Percentiles rank a stretch among this genome's conserved stretches.
Conservation (phyloP, 495 filamentous ascomycete species). For the Cryomyces antarcticus region DNA sequence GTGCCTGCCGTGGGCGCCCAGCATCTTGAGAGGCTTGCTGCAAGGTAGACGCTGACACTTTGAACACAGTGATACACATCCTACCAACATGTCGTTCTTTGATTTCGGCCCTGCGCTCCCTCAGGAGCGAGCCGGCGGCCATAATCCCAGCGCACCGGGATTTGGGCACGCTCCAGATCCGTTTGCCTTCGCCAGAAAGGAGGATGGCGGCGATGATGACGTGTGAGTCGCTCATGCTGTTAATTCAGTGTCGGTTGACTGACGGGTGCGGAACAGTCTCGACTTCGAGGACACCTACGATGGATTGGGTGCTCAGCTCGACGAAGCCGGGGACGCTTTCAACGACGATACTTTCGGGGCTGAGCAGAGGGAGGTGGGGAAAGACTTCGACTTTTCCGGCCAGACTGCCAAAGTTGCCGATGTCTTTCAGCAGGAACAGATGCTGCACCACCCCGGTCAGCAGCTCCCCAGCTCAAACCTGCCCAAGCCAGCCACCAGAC, state of each 20-base stretch:
- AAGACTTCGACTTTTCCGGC: slow-evolving; percentile 95
- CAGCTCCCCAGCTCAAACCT: slow-evolving; percentile 15
- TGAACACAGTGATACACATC: neutral
- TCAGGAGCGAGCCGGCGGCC: slow-evolving; percentile 30
- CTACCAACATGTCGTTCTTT: slow-evolving; percentile 57
- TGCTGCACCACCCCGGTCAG: slow-evolving; percentile 34
- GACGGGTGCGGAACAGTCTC: slow-evolving; percentile 26
- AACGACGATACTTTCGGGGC: slow-evolving; percentile 96
- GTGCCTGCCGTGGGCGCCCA: too few species aligned
- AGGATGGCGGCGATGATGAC: slow-evolving; percentile 35
- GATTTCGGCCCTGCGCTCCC: slow-evolving; percentile 56
- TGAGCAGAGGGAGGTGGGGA: slow-evolving; percentile 37
- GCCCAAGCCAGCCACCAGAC: slow-evolving; percentile 29
- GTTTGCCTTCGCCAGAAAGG: slow-evolving; percentile 51
- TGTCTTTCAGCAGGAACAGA: slow-evolving; percentile 75
- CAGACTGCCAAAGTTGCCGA: slow-evolving; percentile 68
- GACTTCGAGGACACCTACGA: slow-evolving; percentile 99
- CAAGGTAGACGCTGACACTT: too few species aligned
- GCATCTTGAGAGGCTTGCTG: too few species aligned
- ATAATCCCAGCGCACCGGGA: slow-evolving; percentile 33
- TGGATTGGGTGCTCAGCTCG: slow-evolving; percentile 75
- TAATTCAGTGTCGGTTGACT: neutral
- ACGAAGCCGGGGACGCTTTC: slow-evolving; percentile 84
- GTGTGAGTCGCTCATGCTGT: slow-evolving; percentile 32
- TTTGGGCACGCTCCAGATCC: slow-evolving; percentile 75